These are phyloP conservation scores for Lantana camara DNA, from an alignment of 257 asterid species.

Conservation along the genomic window DNA sequence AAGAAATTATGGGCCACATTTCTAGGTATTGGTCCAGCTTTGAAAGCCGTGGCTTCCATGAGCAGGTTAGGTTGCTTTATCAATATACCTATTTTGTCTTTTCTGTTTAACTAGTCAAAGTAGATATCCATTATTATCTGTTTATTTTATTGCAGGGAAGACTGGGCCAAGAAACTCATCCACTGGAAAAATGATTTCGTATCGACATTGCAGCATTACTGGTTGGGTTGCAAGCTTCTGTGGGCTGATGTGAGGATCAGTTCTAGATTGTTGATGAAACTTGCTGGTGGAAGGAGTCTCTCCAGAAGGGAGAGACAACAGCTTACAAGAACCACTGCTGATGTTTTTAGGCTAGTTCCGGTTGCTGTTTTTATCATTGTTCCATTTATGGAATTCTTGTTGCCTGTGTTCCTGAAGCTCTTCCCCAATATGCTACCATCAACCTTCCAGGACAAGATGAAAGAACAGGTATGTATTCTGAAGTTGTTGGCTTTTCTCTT, in stretches of 20 bases:
- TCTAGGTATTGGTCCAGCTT: conserved; percentile 81
- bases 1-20: conserved; percentile 60
- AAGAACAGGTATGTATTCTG: conserved; percentile 69
- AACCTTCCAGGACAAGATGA: conserved; percentile 95
- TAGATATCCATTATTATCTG: conserved; percentile 16
- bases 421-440: conserved; percentile 95
- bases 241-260: conserved; percentile 95
- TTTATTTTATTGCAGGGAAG: conserved; percentile 57
- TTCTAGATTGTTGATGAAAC: conserved; percentile 75
- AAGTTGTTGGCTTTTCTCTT: conserved; percentile 16
- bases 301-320: conserved; percentile 95
- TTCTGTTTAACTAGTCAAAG: background rate
- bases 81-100: background rate
- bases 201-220: conserved; percentile 84
- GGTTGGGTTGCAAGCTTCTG: conserved; percentile 88
- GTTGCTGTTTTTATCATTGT: conserved; percentile 83
- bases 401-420: conserved; percentile 81
- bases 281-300: conserved; percentile 80
- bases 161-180: conserved; percentile 75
- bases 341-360: conserved; percentile 93
- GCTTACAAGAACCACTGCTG: conserved; percentile 90
- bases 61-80: conserved; percentile 57
- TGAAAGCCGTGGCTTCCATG: conserved; percentile 78
- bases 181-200: conserved; percentile 83
- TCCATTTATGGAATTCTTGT: conserved; percentile 90